Evolutionary conservation across 139 green algal species (phyloP).

Genomic region (Chlamydomonas asymmetrica): DNA sequence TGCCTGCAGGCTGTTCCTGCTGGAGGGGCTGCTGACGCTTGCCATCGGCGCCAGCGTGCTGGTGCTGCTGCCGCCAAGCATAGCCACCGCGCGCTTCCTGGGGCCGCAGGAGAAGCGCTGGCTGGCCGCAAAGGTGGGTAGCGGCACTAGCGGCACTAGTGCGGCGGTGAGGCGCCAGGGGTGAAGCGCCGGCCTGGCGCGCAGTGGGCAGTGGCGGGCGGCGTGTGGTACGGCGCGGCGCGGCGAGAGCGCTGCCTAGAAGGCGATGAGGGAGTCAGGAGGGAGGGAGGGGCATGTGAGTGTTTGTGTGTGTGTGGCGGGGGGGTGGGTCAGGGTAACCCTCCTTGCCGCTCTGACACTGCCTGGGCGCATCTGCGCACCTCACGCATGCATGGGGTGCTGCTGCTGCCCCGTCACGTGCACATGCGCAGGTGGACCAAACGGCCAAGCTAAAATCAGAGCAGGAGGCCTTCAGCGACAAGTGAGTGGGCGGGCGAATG

Average conservation of each 20-base stretch:
- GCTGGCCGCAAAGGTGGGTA: slow-evolving; percentile 19
- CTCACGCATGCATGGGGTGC: no score
- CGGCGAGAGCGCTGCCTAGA: not conserved
- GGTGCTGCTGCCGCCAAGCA: slow-evolving; percentile 15
- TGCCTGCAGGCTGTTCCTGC: slow-evolving; percentile 53
- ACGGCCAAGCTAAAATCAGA: no score
- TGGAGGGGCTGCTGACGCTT: slow-evolving; percentile 48
- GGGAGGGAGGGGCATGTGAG: no score
- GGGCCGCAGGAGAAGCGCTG: slow-evolving; percentile 22
- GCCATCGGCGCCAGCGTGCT: slow-evolving; percentile 19
- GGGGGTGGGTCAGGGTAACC: no score
- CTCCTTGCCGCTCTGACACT: no score
- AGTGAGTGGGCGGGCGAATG: no score
- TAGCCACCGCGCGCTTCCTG: slow-evolving; percentile 24
- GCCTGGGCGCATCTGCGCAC: no score
- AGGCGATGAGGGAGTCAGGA: not conserved
- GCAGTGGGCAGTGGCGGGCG: not conserved
- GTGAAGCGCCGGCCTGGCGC: not conserved
- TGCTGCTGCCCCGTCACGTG: no score
- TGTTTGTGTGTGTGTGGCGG: no score
- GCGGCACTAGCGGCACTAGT: not conserved
- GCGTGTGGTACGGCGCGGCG: not conserved
- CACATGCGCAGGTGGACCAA: no score
- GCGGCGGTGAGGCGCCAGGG: not conserved
- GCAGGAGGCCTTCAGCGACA: no score